These are phyloP conservation scores for Vaccinium darrowii DNA, from an alignment of 148 eudicot species.

Conservation along the genomic window DNA sequence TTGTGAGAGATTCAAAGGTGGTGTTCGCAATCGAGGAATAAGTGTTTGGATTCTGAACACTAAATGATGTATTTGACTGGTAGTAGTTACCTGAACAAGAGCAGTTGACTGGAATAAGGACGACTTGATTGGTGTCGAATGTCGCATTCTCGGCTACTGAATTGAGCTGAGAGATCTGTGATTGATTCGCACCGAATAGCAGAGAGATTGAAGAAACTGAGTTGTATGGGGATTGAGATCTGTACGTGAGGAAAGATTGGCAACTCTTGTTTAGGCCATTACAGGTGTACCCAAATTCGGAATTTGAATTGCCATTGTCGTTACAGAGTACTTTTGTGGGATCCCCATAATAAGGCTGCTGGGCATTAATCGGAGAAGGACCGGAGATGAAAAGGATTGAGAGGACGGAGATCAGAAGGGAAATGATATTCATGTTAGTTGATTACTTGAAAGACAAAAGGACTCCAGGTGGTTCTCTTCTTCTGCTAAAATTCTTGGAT, in stretches of 20 bases:
- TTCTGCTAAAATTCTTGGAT: not conserved
- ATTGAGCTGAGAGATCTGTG: constrained; percentile 50
- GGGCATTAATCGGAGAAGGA: constrained; percentile 35
- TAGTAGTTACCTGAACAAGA: constrained; percentile 69
- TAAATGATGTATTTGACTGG: constrained; percentile 57
- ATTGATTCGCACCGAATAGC: constrained; percentile 37
- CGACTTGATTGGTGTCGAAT: constrained; percentile 38
- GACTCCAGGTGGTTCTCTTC: constrained; percentile 43
- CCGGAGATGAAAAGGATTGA: constrained; percentile 22
- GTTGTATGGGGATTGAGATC: constrained; percentile 50
- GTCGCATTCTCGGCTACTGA: constrained; percentile 31
- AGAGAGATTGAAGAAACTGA: constrained; percentile 54
- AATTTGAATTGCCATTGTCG: constrained; percentile 32
- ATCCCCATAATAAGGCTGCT: constrained; percentile 58
- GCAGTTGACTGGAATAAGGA: constrained; percentile 72
- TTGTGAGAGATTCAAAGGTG: constrained; percentile 64
- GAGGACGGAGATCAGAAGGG: not conserved
- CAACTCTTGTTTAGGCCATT: constrained; percentile 61
- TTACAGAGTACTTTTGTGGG: constrained; percentile 29
- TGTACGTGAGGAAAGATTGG: constrained; percentile 66
- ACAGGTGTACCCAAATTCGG: constrained; percentile 66
- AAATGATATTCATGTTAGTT: constrained; percentile 10
- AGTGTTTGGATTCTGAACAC: constrained; percentile 27
- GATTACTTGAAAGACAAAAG: constrained; percentile 8
- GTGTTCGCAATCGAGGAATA: constrained; percentile 38